Evolutionary conservation across 352 stramenopile genomes (phyloP).

Genomic region (Phytophthora pseudosyringae): DNA sequence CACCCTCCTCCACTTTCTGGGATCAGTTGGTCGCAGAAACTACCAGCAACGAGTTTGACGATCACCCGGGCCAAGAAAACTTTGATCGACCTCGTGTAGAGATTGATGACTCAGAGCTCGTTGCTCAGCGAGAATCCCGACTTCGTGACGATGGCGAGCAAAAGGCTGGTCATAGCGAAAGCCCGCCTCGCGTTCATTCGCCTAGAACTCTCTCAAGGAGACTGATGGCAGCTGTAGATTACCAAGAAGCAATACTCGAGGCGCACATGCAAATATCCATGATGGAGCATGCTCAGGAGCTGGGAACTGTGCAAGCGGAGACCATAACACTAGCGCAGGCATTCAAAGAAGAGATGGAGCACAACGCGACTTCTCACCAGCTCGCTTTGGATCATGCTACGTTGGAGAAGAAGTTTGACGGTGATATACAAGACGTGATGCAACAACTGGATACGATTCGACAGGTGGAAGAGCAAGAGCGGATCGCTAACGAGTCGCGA

Average conservation of each 20-base stretch:
- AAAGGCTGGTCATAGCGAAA: constrained; percentile 18
- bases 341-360: constrained; percentile 77
- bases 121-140: constrained; percentile 26
- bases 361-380: constrained; percentile 49
- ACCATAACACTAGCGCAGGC: constrained; percentile 57
- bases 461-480: constrained; percentile 40
- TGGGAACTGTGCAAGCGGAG: constrained; percentile 62
- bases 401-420: constrained; percentile 60
- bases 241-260: constrained; percentile 69
- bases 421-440: constrained; percentile 48
- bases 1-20: constrained; percentile 39
- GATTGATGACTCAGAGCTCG: constrained; percentile 36
- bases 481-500: background rate
- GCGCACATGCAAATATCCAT: constrained; percentile 63
- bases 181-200: constrained; percentile 41
- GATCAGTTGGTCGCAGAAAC: constrained; percentile 33
- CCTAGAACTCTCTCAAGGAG: constrained; percentile 53
- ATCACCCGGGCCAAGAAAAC: background rate
- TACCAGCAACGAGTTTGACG: background rate
- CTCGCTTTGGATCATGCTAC: constrained; percentile 54
- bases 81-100: constrained; percentile 9
- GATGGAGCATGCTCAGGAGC: constrained; percentile 61
- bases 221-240: constrained; percentile 70
- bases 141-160: constrained; percentile 22
- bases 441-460: constrained; percentile 47